Evolutionary conservation across 2,329 filamentous ascomycete species (phyloP).

Genomic region (Microdochium bolleyi): DNA sequence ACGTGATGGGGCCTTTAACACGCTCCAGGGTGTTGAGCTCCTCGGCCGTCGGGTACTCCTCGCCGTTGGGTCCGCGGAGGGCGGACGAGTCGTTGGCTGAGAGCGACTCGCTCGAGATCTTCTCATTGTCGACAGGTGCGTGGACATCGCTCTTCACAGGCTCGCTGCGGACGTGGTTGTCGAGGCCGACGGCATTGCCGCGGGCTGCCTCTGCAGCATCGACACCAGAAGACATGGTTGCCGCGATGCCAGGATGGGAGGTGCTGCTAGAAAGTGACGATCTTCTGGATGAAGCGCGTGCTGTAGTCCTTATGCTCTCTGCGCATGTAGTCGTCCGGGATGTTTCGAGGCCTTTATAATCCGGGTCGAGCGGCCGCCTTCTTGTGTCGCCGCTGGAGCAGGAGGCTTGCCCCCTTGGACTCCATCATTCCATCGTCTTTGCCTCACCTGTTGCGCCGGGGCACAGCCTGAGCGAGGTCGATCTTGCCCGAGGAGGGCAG

Average conservation of each 20-base stretch:
- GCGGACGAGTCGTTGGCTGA: conserved; percentile 10
- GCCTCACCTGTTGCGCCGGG: background rate
- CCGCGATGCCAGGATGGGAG: background rate
- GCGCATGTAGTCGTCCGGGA: background rate
- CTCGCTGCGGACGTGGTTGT: conserved; percentile 6
- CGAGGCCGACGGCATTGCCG: conserved; percentile 1
- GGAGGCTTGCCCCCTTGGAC: too few relatives aligned
- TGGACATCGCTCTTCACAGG: background rate
- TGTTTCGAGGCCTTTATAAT: background rate
- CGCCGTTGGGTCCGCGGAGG: conserved; percentile 17
- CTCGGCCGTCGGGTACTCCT: conserved; percentile 42
- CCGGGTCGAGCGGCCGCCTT: background rate
- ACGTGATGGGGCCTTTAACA: conserved; percentile 44
- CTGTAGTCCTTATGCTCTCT: background rate
- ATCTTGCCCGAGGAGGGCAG: background rate
- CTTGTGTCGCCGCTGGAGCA: too few relatives aligned
- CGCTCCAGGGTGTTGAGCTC: conserved; percentile 43
- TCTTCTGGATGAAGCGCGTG: too few relatives aligned
- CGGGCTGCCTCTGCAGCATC: conserved; percentile 8
- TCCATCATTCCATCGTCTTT: background rate
- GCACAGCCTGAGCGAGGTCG: background rate
- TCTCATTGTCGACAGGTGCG: conserved; percentile 2
- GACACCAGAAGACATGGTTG: conserved; percentile 1
- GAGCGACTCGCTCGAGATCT: background rate
- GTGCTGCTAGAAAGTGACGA: background rate